Conservation (phyloP, 192 early-diverging fungal genomes). For the Piromyces finnis region DNA sequence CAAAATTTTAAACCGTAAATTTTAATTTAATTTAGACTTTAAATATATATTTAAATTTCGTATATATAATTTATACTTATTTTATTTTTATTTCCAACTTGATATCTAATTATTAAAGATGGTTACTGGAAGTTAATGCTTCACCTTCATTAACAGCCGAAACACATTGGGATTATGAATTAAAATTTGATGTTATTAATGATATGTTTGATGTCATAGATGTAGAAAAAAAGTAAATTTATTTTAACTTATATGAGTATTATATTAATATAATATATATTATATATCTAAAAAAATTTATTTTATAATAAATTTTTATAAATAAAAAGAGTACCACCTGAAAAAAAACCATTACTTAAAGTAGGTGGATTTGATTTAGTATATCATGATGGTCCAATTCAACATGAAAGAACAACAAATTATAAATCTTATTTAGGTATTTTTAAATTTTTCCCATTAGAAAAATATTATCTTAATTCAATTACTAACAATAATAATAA, state of each 20-base stretch:
- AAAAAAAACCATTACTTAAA: slow-evolving; percentile 13
- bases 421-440: background rate
- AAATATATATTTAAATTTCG: background rate
- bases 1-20: slow-evolving; percentile 27
- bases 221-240: slow-evolving; percentile 18
- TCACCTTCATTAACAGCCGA: slow-evolving; percentile 35
- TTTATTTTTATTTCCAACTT: too few species aligned
- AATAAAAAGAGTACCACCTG: background rate
- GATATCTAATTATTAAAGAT: slow-evolving; percentile 3
- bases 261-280: background rate
- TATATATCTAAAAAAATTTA: background rate
- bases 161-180: slow-evolving; percentile 43
- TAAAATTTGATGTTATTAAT: slow-evolving; percentile 36
- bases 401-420: slow-evolving; percentile 20
- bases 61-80: background rate
- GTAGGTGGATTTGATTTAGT: slow-evolving; percentile 50
- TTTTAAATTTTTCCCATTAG: too few species aligned
- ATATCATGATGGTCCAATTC: slow-evolving; percentile 39
- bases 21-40: background rate
- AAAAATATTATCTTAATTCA: too few species aligned
- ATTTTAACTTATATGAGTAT: too few species aligned
- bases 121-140: slow-evolving; percentile 44
- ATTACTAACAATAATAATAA: too few species aligned
- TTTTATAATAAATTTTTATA: background rate
- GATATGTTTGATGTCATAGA: slow-evolving; percentile 42